A percentile compares a stretch with the other conserved stretches of the same genome.
Evolutionary conservation across 768 basidiomycete genomes (phyloP).

Genomic region (Tylopilus plumbeoviolaceoides): DNA sequence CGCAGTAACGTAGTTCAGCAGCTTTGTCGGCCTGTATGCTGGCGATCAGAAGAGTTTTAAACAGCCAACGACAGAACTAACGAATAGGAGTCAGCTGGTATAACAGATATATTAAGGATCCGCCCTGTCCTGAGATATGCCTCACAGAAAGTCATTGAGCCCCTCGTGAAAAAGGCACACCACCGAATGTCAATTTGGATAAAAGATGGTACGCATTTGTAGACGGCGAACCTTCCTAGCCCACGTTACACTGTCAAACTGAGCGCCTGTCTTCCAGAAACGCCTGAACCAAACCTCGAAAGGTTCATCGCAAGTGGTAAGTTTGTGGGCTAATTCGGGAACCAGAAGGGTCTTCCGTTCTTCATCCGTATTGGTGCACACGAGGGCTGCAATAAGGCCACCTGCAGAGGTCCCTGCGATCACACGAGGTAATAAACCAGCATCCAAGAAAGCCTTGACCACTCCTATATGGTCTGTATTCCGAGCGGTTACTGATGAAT

Average conservation of each 20-base stretch:
- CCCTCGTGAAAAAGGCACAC: conserved; percentile 88
- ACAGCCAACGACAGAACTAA: conserved; percentile 27
- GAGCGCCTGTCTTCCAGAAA: conserved; percentile 84
- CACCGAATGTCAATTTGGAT: conserved; percentile 25
- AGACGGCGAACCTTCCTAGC: conserved; percentile 67
- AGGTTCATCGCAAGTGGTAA: conserved; percentile 80
- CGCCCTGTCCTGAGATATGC: conserved; percentile 91
- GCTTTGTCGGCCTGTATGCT: too few species aligned
- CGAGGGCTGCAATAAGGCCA: conserved; percentile 70
- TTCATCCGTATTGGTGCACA: conserved; percentile 84
- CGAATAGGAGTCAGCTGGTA: conserved; percentile 89
- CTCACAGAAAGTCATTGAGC: conserved; percentile 93
- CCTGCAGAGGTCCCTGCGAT: conserved; percentile 95
- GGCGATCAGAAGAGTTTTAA: too few species aligned
- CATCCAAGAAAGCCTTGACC: conserved; percentile 87
- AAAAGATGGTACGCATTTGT: background rate
- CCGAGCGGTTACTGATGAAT: background rate
- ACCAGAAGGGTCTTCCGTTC: conserved; percentile 76
- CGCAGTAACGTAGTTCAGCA: too few species aligned
- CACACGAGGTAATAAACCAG: conserved; percentile 81
- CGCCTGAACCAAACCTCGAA: conserved; percentile 66
- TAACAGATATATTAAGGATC: conserved; percentile 89
- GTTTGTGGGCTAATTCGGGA: conserved; percentile 78
- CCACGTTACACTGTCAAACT: conserved; percentile 90
- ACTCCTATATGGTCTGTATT: conserved; percentile 81